Percentiles rank a stretch among this genome's conserved stretches.
These are phyloP conservation scores for Paracorniculantispora psalliotae DNA, from an alignment of 2,329 filamentous ascomycete genomes.

Conservation along the genomic window DNA sequence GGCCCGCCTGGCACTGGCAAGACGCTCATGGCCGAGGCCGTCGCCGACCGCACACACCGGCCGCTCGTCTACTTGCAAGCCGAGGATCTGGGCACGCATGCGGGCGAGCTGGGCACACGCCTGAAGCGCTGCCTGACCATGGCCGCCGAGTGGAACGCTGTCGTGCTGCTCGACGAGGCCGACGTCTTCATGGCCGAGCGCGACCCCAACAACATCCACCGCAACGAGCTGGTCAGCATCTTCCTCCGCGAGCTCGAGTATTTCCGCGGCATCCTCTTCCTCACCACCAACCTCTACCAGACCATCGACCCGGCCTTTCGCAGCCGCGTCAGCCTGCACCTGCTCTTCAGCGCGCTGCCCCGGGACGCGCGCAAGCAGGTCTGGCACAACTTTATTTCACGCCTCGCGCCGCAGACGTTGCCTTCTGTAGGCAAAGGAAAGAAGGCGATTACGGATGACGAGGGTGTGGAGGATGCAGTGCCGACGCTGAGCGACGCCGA, in stretches of 20 bases:
- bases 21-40: conserved; percentile 39
- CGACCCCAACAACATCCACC: conserved; percentile 38
- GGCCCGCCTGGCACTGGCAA: conserved; percentile 44
- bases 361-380: conserved; percentile 33
- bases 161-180: conserved; percentile 48
- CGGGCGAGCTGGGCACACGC: conserved; percentile 40
- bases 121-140: conserved; percentile 43
- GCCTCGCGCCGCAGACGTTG: conserved; percentile 23
- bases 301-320: conserved; percentile 41
- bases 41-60: conserved; percentile 37
- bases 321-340: conserved; percentile 42
- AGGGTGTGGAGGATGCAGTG: not conserved
- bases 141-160: conserved; percentile 45
- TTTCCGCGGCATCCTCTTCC: conserved; percentile 40
- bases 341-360: conserved; percentile 38
- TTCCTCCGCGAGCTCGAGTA: conserved; percentile 43
- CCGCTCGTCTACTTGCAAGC: conserved; percentile 43
- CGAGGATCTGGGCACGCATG: conserved; percentile 43
- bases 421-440: not conserved
- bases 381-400: conserved; percentile 43
- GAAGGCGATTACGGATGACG: not conserved
- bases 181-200: conserved; percentile 49
- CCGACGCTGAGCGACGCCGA: conserved; percentile 27
- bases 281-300: conserved; percentile 39
- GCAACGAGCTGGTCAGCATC: conserved; percentile 46